Percentiles rank a stretch among this genome's conserved stretches.
Conservation (phyloP, 2,329 filamentous ascomycete genomes). For the Ramularia collo-cygni region DNA sequence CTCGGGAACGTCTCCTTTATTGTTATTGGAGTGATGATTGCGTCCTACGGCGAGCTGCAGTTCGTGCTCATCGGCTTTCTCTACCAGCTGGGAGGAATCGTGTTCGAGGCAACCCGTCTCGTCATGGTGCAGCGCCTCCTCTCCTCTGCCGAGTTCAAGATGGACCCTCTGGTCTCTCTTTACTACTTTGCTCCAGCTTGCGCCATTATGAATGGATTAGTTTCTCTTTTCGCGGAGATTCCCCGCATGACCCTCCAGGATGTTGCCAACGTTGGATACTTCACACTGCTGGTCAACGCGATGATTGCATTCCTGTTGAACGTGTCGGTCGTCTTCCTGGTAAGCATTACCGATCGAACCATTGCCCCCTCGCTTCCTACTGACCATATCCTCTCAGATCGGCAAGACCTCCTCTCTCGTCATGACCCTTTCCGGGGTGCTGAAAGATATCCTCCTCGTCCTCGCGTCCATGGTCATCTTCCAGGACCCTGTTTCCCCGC, state of each 20-base stretch:
- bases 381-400: conserved; percentile 48
- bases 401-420: conserved; percentile 82
- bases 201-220: conserved; percentile 69
- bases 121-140: conserved; percentile 80
- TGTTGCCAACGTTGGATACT: conserved; percentile 65
- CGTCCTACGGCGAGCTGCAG: conserved; percentile 90
- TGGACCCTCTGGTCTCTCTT: conserved; percentile 83
- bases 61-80: conserved; percentile 77
- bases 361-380: background rate
- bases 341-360: conserved; percentile 52
- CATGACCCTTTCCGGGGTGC: conserved; percentile 77
- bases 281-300: conserved; percentile 69
- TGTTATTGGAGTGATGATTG: conserved; percentile 88
- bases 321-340: conserved; percentile 77
- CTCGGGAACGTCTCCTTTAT: conserved; percentile 92
- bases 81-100: conserved; percentile 69
- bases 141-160: conserved; percentile 79
- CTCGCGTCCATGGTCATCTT: conserved; percentile 74
- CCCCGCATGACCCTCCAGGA: conserved; percentile 63
- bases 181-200: conserved; percentile 88
- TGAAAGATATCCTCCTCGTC: conserved; percentile 82
- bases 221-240: conserved; percentile 68
- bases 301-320: conserved; percentile 74
- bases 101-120: conserved; percentile 75
- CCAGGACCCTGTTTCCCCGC: conserved; percentile 63